Conservation (phyloP, 768 basidiomycete genomes). For the Xerocomellus intermedius region DNA sequence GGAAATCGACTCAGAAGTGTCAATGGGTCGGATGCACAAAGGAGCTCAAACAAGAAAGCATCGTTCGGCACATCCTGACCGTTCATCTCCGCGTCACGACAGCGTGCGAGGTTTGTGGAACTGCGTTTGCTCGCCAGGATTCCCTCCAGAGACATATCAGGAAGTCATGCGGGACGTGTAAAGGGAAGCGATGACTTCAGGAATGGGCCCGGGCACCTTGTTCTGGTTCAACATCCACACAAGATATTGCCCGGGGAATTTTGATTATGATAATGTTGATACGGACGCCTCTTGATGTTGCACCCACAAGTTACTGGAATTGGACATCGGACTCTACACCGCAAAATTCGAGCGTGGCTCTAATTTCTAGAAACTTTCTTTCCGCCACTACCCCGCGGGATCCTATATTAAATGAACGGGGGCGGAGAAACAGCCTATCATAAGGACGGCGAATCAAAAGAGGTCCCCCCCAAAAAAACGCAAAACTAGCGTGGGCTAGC, state of each 20-base stretch:
- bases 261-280: neutral
- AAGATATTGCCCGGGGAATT: no score
- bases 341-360: neutral
- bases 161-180: slow-evolving; percentile 14
- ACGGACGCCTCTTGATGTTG: neutral
- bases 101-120: slow-evolving; percentile 19
- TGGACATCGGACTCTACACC: neutral
- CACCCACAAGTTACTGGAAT: neutral
- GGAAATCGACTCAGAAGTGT: slow-evolving; percentile 12
- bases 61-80: slow-evolving; percentile 21
- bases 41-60: slow-evolving; percentile 26
- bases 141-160: slow-evolving; percentile 26
- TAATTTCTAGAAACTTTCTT: no score
- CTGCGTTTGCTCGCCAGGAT: slow-evolving; percentile 25
- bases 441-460: neutral
- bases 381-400: neutral
- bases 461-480: neutral
- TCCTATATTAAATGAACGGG: neutral
- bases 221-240: neutral
- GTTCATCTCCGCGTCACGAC: slow-evolving; percentile 20
- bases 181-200: neutral
- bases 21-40: slow-evolving; percentile 20
- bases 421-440: neutral
- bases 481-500: neutral
- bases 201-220: neutral